Evolutionary conservation across 805 yeast species (phyloP), one percentile per base, ranked within the genome.

Genomic region (Wickerhamomyces xylosicus): DNA sequence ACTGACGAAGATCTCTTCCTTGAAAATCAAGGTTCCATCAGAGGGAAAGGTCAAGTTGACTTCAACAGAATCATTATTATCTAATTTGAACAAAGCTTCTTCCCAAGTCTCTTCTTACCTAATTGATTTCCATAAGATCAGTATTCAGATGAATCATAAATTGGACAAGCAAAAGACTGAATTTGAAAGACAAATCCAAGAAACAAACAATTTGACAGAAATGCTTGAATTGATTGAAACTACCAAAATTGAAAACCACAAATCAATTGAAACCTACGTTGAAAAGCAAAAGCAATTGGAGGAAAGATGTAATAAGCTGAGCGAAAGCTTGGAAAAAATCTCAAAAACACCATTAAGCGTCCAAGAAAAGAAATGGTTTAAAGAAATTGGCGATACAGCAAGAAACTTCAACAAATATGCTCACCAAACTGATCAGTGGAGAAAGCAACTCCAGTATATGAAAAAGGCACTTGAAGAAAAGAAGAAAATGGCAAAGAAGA

Each of bases 361-460:
- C 3, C 52, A 61, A 10, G 79, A 74, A 48, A 54, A 56, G 38
- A 53, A 46, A 19, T 74, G 77, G 76, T 61, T 67, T 40, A 57
- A 52, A 25, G 75, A 70, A 46, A 54, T 73, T 8, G 59, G 56
- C 34, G 47, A 44, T 11, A 58, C 57, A 19, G 58, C 59, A 0
- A 25, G 49, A 3, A 42, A 46, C 11, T 61, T 63, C 48, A 63
- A 63, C 45, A 45, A 46, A 9, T 50, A 53, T 27, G 60, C 62
- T 1, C 49, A 50, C 15, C 50, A 47, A 35, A 61, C 50, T 36
- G 44, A 43, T 27, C 41, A 41, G 5, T 39, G 56, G 21, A 44
- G 50, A 19, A 59, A 59, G 16, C 61, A 59, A 15, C 42, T 65
- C 5, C 35, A 39, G 1, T 53, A 47, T 36, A 47, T 64, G 28